phyloP scores from a whole-genome alignment of 176 grass and related monocot species.

The Oryza officinalis region DNA sequence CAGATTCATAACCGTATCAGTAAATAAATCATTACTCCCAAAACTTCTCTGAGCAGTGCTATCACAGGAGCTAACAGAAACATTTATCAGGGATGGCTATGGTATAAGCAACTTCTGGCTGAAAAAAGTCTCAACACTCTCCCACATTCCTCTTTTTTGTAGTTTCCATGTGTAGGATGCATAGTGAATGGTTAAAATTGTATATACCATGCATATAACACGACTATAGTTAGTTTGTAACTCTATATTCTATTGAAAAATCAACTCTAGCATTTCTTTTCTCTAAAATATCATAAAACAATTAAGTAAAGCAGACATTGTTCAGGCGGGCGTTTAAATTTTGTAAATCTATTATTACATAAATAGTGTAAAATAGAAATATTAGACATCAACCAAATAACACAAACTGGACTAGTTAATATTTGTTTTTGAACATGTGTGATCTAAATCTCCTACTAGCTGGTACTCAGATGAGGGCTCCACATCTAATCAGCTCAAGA shows the following conservation, averaged over 20 bases:
- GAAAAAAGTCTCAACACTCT: neutral
- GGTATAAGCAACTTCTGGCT: neutral
- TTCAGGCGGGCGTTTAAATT: neutral
- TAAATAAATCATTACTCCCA: slow-evolving; percentile 4
- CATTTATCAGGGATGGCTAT: neutral
- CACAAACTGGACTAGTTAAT: neutral
- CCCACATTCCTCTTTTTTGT: neutral
- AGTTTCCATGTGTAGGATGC: neutral
- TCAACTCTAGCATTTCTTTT: neutral
- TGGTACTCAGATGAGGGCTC: neutral
- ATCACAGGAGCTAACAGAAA: neutral
- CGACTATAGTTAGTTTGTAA: neutral
- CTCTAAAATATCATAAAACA: neutral
- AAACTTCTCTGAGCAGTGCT: neutral
- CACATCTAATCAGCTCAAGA: neutral
- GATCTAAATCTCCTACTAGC: neutral
- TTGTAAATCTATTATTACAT: neutral
- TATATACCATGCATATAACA: slow-evolving; percentile 8
- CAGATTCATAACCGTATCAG: neutral
- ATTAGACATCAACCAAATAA: neutral
- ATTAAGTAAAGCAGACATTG: neutral
- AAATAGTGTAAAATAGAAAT: neutral
- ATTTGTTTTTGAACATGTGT: neutral
- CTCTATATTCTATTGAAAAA: neutral
- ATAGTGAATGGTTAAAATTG: neutral